phyloP scores from a whole-genome alignment of 2,329 filamentous ascomycete species.

The Cucurbitaria berberidis region DNA sequence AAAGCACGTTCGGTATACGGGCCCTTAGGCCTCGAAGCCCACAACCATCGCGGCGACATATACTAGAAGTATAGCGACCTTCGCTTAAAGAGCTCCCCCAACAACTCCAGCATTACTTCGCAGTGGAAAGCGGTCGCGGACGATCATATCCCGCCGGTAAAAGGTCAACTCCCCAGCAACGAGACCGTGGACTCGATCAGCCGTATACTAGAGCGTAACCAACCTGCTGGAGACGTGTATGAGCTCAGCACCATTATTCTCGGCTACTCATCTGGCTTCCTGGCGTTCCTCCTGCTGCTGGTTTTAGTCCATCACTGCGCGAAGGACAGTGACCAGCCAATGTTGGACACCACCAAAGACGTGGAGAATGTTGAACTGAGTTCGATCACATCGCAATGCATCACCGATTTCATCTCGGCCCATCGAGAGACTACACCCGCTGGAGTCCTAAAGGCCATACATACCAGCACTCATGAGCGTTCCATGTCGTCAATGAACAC shows the following conservation, averaged over 20 bases:
- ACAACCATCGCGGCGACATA: conserved; percentile 12
- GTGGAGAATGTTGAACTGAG: background rate
- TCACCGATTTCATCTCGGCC: background rate
- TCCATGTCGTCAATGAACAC: background rate
- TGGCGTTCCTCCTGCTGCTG: background rate
- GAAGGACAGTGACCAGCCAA: background rate
- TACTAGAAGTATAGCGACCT: conserved; percentile 12
- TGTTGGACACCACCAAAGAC: background rate
- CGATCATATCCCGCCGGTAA: background rate
- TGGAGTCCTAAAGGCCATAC: background rate
- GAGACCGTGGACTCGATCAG: conserved; percentile 2
- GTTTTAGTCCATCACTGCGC: background rate
- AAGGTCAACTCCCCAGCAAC: background rate
- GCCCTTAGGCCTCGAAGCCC: background rate
- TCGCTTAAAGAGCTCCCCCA: background rate
- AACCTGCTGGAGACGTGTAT: conserved; percentile 10
- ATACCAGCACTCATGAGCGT: background rate
- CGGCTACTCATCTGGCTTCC: conserved; percentile 1
- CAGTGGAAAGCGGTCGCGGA: background rate
- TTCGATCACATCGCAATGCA: background rate
- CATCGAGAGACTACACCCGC: no score
- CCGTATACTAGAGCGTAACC: conserved; percentile 4
- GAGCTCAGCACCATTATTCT: conserved; percentile 5
- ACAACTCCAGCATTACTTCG: background rate
- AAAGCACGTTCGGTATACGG: conserved; percentile 6